Evolutionary conservation across 1,284 basidiomycete species (phyloP).

Genomic region (Sporisorium scitamineum): DNA sequence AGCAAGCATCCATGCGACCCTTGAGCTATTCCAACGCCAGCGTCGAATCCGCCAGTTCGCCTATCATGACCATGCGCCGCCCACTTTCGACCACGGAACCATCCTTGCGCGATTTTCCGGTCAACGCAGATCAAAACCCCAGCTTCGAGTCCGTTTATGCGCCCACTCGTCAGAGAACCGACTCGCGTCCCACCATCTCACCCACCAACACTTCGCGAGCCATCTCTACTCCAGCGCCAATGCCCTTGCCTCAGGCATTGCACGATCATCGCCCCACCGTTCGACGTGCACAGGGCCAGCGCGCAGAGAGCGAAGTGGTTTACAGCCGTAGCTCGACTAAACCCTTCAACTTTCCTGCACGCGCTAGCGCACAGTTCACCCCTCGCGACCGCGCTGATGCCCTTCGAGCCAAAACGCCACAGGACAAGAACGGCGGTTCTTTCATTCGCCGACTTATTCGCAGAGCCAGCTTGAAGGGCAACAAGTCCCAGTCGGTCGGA

Average conservation of each 20-base stretch:
- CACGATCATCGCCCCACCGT: constrained; percentile 37
- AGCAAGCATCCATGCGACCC: constrained; percentile 9
- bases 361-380: constrained; percentile 35
- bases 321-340: constrained; percentile 28
- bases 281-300: constrained; percentile 33
- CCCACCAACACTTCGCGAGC: constrained; percentile 33
- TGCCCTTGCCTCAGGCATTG: constrained; percentile 33
- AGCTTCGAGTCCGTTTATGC: constrained; percentile 35
- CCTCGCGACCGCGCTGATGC: constrained; percentile 18
- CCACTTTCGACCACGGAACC: constrained; percentile 21
- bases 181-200: constrained; percentile 43
- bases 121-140: constrained; percentile 24
- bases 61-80: constrained; percentile 48
- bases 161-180: constrained; percentile 33
- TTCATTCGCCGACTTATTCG: constrained; percentile 48
- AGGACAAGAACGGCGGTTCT: constrained; percentile 22
- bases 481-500: constrained; percentile 40
- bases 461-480: constrained; percentile 41
- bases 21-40: constrained; percentile 21
- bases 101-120: constrained; percentile 41
- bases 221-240: constrained; percentile 35
- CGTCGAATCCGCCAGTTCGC: constrained; percentile 28
- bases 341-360: constrained; percentile 39
- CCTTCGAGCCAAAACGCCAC: constrained; percentile 5
- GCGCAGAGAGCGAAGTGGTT: constrained; percentile 48